Conservation (phyloP, 192 early-diverging fungal genomes). For the Coemansia erecta region DNA sequence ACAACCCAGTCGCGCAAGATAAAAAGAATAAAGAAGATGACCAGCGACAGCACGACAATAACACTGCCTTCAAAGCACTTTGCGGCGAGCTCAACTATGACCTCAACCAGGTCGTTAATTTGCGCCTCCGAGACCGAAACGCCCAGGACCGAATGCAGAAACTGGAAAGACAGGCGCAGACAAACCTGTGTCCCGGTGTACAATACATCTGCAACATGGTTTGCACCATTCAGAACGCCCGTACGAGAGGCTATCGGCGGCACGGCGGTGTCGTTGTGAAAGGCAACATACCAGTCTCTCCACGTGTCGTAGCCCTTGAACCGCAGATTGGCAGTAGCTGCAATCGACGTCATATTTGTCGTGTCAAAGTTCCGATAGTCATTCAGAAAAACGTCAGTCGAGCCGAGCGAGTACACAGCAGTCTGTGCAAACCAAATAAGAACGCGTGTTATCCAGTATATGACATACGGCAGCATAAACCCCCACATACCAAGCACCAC, state of each 20-base stretch:
- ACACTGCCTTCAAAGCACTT: constrained; percentile 86
- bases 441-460: constrained; percentile 80
- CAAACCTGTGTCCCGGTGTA: constrained; percentile 25
- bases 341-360: constrained; percentile 2
- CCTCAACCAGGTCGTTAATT: constrained; percentile 20
- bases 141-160: constrained; percentile 16
- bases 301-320: constrained; percentile 40
- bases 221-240: constrained; percentile 38
- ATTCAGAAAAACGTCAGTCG: constrained; percentile 4
- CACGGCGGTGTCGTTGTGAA: constrained; percentile 10
- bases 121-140: constrained; percentile 15
- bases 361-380: not conserved
- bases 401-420: constrained; percentile 17
- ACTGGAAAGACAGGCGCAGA: constrained; percentile 7
- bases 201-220: constrained; percentile 21
- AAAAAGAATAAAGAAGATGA: constrained; percentile 77
- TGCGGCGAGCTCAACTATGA: constrained; percentile 48
- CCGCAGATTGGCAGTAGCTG: constrained; percentile 16
- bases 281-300: constrained; percentile 34
- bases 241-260: constrained; percentile 38
- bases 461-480: constrained; percentile 74
- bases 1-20: constrained; percentile 88
- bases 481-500: constrained; percentile 76
- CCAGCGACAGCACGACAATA: constrained; percentile 69
- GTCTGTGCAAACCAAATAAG: constrained; percentile 78